phyloP scores from a whole-genome alignment of 1,139 yeast species.

The Scheffersomyces lignicola region DNA sequence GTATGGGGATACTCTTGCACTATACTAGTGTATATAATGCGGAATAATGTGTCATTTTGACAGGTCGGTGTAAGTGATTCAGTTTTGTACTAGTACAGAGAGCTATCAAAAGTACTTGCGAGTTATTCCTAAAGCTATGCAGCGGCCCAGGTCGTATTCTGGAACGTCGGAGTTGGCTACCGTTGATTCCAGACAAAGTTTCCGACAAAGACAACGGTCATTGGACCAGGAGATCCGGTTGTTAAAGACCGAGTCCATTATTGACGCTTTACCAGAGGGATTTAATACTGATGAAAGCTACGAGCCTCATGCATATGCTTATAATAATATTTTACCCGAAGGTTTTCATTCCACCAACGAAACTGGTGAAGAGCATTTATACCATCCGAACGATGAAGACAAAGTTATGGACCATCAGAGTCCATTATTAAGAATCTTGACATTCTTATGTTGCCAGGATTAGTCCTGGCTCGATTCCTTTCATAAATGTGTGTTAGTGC shows the following conservation, averaged over 20 bases:
- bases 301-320: not conserved
- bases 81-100: too few relatives aligned
- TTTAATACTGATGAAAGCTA: slow-evolving; percentile 6
- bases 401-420: not conserved
- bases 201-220: slow-evolving; percentile 6
- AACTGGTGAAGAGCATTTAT: too few relatives aligned
- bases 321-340: slow-evolving; percentile 1
- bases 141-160: too few relatives aligned
- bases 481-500: too few relatives aligned
- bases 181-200: not conserved
- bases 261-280: slow-evolving; percentile 8
- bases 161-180: not conserved
- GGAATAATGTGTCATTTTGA: too few relatives aligned
- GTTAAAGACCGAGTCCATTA: slow-evolving; percentile 5
- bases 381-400: not conserved
- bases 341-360: not conserved
- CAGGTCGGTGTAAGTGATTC: too few relatives aligned
- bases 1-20: too few relatives aligned
- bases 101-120: too few relatives aligned
- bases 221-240: slow-evolving; percentile 6
- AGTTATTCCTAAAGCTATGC: too few relatives aligned
- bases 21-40: too few relatives aligned
- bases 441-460: slow-evolving; percentile 4
- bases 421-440: not conserved
- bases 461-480: too few relatives aligned